These are phyloP conservation scores for Nelumbo lutea DNA, from an alignment of 164 flowering plant genomes.

Conservation along the genomic window DNA sequence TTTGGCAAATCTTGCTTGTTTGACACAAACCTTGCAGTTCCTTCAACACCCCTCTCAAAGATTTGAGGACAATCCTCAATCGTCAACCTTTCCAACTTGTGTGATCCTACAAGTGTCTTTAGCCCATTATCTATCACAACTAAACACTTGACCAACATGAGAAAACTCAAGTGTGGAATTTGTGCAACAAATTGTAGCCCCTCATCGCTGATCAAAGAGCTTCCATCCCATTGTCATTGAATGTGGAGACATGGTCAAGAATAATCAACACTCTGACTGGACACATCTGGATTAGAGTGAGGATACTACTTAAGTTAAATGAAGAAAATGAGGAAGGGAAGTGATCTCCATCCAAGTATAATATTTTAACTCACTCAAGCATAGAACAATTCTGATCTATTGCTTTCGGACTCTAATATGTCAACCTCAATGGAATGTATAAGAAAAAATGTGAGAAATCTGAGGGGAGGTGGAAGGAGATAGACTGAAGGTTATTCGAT, in stretches of 20 bases:
- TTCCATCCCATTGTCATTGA: conserved; percentile 73
- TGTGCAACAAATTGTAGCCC: conserved; percentile 60
- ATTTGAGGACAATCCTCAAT: conserved; percentile 82
- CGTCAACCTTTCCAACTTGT: conserved; percentile 44
- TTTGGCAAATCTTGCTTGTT: conserved; percentile 72
- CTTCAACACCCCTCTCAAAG: conserved; percentile 58
- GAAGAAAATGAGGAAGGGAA: conserved; percentile 59
- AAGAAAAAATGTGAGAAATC: conserved; percentile 54
- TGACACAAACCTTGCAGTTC: conserved; percentile 51
- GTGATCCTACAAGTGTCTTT: conserved; percentile 51
- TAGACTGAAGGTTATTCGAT: conserved; percentile 51
- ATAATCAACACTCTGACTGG: conserved; percentile 48
- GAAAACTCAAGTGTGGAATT: conserved; percentile 33
- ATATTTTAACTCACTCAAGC: conserved; percentile 63
- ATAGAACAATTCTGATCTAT: conserved; percentile 53
- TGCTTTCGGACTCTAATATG: conserved; percentile 64
- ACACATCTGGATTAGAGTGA: conserved; percentile 46
- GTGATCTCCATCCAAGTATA: conserved; percentile 62
- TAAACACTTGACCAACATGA: conserved; percentile 56
- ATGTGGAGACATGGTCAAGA: conserved; percentile 64
- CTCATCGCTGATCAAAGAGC: conserved; percentile 73
- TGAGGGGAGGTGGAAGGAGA: conserved; percentile 65
- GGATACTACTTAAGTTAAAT: conserved; percentile 56
- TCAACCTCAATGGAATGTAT: conserved; percentile 48
- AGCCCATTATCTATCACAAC: conserved; percentile 73